These are phyloP conservation scores for Tuctoria greenei DNA, from an alignment of 176 grass and related monocot species.

Conservation along the genomic window DNA sequence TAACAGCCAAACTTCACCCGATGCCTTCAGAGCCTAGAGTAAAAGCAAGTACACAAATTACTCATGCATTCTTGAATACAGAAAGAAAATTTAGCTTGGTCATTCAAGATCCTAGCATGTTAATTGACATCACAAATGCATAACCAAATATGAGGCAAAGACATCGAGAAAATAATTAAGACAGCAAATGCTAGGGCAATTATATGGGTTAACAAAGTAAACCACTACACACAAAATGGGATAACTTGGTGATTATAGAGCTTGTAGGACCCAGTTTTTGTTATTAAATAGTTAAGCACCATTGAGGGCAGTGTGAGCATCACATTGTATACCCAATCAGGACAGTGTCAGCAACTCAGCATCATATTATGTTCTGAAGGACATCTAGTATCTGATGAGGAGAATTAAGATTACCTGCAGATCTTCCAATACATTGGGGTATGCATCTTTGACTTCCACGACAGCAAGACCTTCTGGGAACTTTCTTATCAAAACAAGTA, in stretches of 20 bases:
- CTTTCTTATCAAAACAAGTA: constrained; percentile 65
- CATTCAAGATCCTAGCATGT: neutral
- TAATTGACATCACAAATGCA: neutral
- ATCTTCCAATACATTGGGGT: constrained; percentile 67
- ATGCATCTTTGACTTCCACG: constrained; percentile 86
- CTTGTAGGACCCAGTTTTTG: neutral
- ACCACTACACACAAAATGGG: neutral
- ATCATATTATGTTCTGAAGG: neutral
- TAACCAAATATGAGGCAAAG: constrained; percentile 1
- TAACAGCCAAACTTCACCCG: constrained; percentile 72
- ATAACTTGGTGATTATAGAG: neutral
- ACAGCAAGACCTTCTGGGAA: constrained; percentile 73
- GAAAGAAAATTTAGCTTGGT: neutral
- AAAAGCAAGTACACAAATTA: constrained; percentile 15
- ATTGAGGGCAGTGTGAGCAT: neutral
- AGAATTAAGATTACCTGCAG: constrained; percentile 54
- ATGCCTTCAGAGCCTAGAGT: constrained; percentile 62
- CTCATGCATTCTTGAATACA: neutral
- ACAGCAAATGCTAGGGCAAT: too few relatives aligned
- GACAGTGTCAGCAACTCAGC: neutral
- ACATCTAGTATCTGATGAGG: neutral
- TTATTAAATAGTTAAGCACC: neutral
- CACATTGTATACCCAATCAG: too few relatives aligned
- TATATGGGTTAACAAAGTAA: too few relatives aligned
- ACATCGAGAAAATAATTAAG: neutral